Conservation (phyloP, 352 stramenopile genomes). For the Thalassiosira livingstoniorum region DNA sequence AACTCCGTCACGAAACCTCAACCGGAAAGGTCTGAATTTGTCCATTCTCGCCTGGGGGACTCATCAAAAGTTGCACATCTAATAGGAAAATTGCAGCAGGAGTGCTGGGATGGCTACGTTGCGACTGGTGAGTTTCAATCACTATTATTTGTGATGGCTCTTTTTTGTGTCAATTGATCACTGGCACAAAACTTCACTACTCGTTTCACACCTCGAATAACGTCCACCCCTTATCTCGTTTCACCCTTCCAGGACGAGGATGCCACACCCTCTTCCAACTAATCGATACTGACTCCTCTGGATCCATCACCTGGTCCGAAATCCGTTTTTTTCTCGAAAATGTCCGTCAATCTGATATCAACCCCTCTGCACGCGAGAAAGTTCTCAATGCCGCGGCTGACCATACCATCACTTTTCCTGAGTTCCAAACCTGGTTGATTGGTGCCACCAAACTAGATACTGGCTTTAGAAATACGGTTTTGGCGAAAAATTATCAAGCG, state of each 20-base stretch:
- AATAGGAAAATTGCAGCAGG: constrained; percentile 52
- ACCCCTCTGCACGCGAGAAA: constrained; percentile 35
- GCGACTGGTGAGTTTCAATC: too few species aligned
- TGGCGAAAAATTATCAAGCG: constrained; percentile 46
- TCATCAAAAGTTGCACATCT: constrained; percentile 41
- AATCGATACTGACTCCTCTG: constrained; percentile 52
- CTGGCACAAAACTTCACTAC: too few species aligned
- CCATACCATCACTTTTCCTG: constrained; percentile 42
- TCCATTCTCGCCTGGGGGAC: constrained; percentile 42
- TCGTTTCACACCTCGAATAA: too few species aligned
- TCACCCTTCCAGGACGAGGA: too few species aligned
- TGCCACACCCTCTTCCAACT: constrained; percentile 58
- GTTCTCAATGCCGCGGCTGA: constrained; percentile 29
- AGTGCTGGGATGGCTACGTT: constrained; percentile 62
- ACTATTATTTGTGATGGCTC: too few species aligned
- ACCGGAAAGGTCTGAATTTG: constrained; percentile 47
- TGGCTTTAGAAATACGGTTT: constrained; percentile 41
- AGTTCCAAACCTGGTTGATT: constrained; percentile 61
- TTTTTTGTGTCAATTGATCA: too few species aligned
- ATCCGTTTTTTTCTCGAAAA: constrained; percentile 61
- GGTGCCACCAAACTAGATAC: constrained; percentile 55
- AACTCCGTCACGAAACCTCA: constrained; percentile 20
- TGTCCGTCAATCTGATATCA: constrained; percentile 43
- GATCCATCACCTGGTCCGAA: constrained; percentile 46
- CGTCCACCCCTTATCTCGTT: too few species aligned